phyloP scores from a whole-genome alignment of 2,329 filamentous ascomycete species.

The Lachnellula occidentalis region DNA sequence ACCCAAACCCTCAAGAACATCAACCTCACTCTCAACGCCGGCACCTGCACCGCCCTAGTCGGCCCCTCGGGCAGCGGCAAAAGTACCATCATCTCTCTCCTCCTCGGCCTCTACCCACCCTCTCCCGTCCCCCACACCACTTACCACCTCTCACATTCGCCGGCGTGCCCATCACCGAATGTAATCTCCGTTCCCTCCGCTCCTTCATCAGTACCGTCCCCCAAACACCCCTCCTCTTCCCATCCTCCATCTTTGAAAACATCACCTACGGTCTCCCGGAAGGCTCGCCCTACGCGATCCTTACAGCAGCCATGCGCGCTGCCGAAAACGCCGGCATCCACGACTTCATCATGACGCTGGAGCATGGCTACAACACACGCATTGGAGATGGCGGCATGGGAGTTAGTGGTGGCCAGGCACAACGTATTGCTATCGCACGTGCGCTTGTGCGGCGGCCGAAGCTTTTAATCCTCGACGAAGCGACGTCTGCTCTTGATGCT shows the following conservation, averaged over 20 bases:
- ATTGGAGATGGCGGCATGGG: constrained; percentile 71
- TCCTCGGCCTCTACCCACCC: constrained; percentile 64
- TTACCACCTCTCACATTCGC: constrained; percentile 46
- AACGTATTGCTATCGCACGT: constrained; percentile 74
- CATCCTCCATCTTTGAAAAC: constrained; percentile 70
- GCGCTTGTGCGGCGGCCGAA: constrained; percentile 67
- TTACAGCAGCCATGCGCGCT: constrained; percentile 42
- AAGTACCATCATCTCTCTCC: constrained; percentile 70
- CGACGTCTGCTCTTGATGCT: constrained; percentile 73
- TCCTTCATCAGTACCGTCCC: constrained; percentile 61
- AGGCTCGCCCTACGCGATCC: constrained; percentile 44
- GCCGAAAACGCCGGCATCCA: constrained; percentile 62
- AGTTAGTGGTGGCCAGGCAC: constrained; percentile 76
- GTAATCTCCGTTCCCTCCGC: constrained; percentile 58
- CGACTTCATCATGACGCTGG: constrained; percentile 69
- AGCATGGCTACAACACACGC: constrained; percentile 63
- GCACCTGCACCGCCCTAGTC: constrained; percentile 70
- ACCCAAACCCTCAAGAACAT: constrained; percentile 55
- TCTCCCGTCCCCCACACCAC: background rate
- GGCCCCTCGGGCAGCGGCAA: constrained; percentile 88
- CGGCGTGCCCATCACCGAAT: constrained; percentile 46
- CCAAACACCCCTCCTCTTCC: constrained; percentile 71
- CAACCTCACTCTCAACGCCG: constrained; percentile 57
- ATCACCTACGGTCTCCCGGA: constrained; percentile 71
- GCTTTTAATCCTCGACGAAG: constrained; percentile 79